These are phyloP conservation scores for Podospora pseudopauciseta DNA, from an alignment of 495 filamentous ascomycete genomes.

Conservation along the genomic window DNA sequence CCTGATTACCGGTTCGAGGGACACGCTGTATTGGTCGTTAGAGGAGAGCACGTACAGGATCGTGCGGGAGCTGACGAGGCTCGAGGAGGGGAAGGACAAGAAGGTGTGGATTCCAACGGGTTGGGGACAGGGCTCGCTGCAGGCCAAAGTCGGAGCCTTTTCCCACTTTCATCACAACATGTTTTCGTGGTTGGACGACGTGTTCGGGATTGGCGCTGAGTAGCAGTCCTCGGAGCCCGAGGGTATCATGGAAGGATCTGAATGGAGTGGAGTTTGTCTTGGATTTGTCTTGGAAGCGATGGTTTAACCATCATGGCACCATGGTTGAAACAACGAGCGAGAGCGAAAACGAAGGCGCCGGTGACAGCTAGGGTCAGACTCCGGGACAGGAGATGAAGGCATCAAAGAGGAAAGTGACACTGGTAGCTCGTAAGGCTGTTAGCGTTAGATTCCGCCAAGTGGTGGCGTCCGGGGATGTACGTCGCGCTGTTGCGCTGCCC, in stretches of 20 bases:
- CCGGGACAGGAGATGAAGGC: neutral
- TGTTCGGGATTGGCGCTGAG: neutral
- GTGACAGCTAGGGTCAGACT: neutral
- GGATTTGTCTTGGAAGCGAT: neutral
- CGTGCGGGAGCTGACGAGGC: neutral
- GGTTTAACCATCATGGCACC: neutral
- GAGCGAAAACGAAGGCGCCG: neutral
- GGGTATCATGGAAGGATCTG: neutral
- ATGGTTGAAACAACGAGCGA: neutral
- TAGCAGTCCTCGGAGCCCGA: neutral
- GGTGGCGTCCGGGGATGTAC: neutral
- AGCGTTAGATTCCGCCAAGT: neutral
- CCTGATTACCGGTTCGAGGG: constrained; percentile 27
- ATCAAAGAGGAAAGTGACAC: neutral
- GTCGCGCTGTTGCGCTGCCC: neutral
- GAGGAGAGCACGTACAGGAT: constrained; percentile 12
- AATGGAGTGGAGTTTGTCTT: neutral
- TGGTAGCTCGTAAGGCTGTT: neutral
- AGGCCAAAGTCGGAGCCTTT: constrained; percentile 29
- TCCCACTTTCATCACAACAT: neutral
- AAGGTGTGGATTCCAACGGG: constrained; percentile 24
- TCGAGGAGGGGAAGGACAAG: constrained; percentile 21
- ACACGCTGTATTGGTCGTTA: constrained; percentile 15
- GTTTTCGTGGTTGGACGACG: neutral
- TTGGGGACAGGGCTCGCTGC: constrained; percentile 21